Evolutionary conservation across 2,329 filamentous ascomycete genomes (phyloP).

Genomic region (Rosellinia necatrix): DNA sequence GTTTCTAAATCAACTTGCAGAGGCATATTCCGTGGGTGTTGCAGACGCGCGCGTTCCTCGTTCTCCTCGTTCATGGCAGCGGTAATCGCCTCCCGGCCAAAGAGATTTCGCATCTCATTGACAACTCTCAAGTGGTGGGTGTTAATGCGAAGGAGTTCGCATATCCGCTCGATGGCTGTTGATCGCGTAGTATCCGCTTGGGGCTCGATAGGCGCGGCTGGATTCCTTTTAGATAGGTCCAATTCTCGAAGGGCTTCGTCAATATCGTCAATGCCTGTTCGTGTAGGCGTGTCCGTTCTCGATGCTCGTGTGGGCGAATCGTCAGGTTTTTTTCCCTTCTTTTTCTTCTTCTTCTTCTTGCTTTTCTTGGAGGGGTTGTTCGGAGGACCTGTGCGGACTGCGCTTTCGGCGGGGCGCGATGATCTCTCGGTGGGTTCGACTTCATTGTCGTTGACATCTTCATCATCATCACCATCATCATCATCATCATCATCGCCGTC

Average conservation of each 20-base stretch:
- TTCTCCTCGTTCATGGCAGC: constrained; percentile 56
- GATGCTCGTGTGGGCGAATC: constrained; percentile 10
- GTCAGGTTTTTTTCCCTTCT: constrained; percentile 40
- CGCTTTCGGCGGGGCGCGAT: constrained; percentile 20
- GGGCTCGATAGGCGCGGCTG: constrained; percentile 15
- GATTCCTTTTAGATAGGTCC: constrained; percentile 31
- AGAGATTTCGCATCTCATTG: constrained; percentile 82
- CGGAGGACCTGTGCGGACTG: constrained; percentile 21
- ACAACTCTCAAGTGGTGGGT: constrained; percentile 78
- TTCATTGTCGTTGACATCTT: constrained; percentile 46
- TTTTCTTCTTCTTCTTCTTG: constrained; percentile 43
- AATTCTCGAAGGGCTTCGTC: constrained; percentile 53
- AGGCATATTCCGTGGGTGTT: constrained; percentile 43
- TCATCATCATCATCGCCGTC: constrained; percentile 47
- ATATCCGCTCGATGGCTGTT: constrained; percentile 42
- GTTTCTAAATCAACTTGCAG: constrained; percentile 63
- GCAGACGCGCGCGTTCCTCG: constrained; percentile 45
- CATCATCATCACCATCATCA: constrained; percentile 44
- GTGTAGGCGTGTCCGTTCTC: constrained; percentile 23
- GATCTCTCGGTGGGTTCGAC: constrained; percentile 37
- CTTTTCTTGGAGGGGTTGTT: constrained; percentile 43
- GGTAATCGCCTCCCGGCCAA: constrained; percentile 62
- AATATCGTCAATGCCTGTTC: constrained; percentile 56
- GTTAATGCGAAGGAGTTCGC: constrained; percentile 55
- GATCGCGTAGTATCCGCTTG: constrained; percentile 15